Conservation (phyloP, 345 rosid genomes). For the Lumnitzera racemosa region DNA sequence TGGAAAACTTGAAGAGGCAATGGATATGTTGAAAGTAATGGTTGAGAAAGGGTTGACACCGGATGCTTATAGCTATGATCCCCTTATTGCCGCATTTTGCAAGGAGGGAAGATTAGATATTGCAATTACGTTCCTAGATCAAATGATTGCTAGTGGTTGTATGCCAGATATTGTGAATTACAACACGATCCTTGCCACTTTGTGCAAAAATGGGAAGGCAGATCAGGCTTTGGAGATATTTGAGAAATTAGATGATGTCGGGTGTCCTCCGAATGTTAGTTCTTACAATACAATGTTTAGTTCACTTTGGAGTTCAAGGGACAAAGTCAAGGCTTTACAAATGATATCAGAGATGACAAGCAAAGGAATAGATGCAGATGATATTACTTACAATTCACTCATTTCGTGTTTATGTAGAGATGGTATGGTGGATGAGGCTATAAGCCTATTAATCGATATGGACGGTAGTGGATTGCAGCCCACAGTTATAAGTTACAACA, state of each 20-base stretch:
- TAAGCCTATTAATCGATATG: conserved; percentile 63
- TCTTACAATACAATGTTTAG: conserved; percentile 86
- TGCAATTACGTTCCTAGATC: conserved; percentile 65
- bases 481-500: conserved; percentile 64
- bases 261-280: conserved; percentile 69
- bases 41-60: conserved; percentile 56
- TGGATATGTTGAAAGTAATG: conserved; percentile 48
- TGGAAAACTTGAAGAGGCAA: conserved; percentile 53
- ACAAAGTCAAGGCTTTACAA: conserved; percentile 43
- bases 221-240: conserved; percentile 74
- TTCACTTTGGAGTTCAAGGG: conserved; percentile 65
- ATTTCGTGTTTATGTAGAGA: conserved; percentile 83
- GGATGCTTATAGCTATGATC: conserved; percentile 73
- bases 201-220: conserved; percentile 65
- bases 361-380: conserved; percentile 59
- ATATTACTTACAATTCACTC: conserved; percentile 71
- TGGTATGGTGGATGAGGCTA: conserved; percentile 74
- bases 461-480: conserved; percentile 47
- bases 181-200: conserved; percentile 56
- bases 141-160: conserved; percentile 75
- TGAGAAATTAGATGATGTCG: conserved; percentile 51
- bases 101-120: conserved; percentile 60
- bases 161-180: conserved; percentile 79
- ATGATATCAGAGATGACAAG: conserved; percentile 61
- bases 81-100: conserved; percentile 71